Base-by-base conservation (phyloP, 164 flowering plant genomes). In the Platanus orientalis region DNA sequence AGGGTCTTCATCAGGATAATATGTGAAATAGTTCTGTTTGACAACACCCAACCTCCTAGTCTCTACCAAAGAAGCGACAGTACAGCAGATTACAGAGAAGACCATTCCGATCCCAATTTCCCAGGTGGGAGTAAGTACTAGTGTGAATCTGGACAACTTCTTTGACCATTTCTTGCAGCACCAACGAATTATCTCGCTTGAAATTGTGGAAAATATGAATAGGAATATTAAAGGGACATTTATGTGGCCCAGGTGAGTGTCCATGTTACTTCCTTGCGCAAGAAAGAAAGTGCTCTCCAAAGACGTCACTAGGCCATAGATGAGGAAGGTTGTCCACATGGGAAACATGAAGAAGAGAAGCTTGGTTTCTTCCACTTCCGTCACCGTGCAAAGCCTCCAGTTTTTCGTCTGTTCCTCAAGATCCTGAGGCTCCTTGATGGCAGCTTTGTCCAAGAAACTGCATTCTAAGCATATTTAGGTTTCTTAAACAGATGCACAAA, bases 381-480 rank as follows among this genome's bases (percentile, higher is more conserved):
- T 67, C 11, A 67, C 66, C 1, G 69, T 59, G 69, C 78, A 71
- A 44, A 67, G 66, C 57, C 61, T 71, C 69, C 78, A 56, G 23
- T 20, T 42, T 4, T 42, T 62, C 50, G 14, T 40, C 34, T 58
- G 64, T 29, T 52, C 70, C 17, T 28, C 61, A 6, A 19, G 49
- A 3, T 24, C n/a, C 24, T 48, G 36, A 13, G 51, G 24, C 19
- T 54, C 57, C 34, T 44, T 34, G 56, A 73, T 69, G 19, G 73
- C 70, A 36, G 77, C 77, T 59, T 66, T 69, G 44, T 73, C 73
- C 36, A 73, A 44, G 63, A 36, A 66, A 50, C 75, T 71, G 71
- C 50, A 27, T 26, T 30, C 1, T 42, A 65, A 12, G 24, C 48
- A 48, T 47, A 24, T 51, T 57, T 42, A 64, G 32, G 45, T 49